These are phyloP conservation scores for Darksidea phi DNA, from an alignment of 495 filamentous ascomycete genomes.

Conservation along the genomic window DNA sequence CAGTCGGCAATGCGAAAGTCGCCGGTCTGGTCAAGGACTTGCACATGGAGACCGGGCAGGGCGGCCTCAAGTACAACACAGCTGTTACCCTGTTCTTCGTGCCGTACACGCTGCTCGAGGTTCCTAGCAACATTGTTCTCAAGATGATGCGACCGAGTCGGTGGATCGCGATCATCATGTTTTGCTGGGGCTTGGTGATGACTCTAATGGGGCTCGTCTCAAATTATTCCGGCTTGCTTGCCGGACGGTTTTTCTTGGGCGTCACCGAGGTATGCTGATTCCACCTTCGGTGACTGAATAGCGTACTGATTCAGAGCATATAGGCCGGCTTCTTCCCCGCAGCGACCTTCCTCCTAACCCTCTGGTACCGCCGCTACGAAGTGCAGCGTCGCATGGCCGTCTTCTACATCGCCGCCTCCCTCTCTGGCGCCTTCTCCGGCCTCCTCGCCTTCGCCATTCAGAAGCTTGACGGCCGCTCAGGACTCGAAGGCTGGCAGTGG, in stretches of 20 bases:
- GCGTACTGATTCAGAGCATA: slow-evolving; percentile 7
- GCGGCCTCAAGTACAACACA: slow-evolving; percentile 28
- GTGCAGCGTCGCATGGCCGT: slow-evolving; percentile 43
- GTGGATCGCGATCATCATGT: slow-evolving; percentile 35
- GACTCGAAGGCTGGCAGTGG: slow-evolving; percentile 37
- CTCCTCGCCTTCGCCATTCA: slow-evolving; percentile 42
- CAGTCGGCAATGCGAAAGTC: slow-evolving; percentile 34
- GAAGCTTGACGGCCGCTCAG: slow-evolving; percentile 30
- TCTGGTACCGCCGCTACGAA: slow-evolving; percentile 43
- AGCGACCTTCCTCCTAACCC: slow-evolving; percentile 39
- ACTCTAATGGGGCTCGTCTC: slow-evolving; percentile 44
- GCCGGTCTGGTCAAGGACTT: slow-evolving; percentile 31
- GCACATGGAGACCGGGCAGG: slow-evolving; percentile 6
- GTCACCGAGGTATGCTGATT: slow-evolving; percentile 37
- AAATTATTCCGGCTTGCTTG: slow-evolving; percentile 31
- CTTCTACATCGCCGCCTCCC: slow-evolving; percentile 37
- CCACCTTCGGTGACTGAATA: background rate
- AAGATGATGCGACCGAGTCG: slow-evolving; percentile 27
- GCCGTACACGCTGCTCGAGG: slow-evolving; percentile 40
- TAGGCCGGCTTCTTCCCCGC: slow-evolving; percentile 44
- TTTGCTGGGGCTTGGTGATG: slow-evolving; percentile 55
- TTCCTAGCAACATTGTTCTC: slow-evolving; percentile 39
- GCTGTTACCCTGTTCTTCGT: slow-evolving; percentile 45
- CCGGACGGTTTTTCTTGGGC: slow-evolving; percentile 37
- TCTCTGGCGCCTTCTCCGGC: slow-evolving; percentile 44